Percentiles rank a stretch among this genome's conserved stretches.
phyloP scores from a whole-genome alignment of 1,284 basidiomycete genomes.

The Fereydounia khargensis region DNA sequence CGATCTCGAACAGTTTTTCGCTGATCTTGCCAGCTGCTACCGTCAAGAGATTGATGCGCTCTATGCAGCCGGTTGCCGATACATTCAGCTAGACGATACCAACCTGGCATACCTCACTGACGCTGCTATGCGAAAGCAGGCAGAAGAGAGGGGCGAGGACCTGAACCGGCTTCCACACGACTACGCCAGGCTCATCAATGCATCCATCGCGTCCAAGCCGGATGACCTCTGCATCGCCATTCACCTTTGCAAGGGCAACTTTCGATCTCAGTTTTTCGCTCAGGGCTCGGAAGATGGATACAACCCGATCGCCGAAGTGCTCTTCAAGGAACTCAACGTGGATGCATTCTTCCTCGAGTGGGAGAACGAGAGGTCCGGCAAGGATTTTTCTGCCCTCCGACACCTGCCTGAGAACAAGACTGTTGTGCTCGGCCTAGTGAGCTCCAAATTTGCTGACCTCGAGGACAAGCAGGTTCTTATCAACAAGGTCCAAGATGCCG shows the following conservation, averaged over 20 bases:
- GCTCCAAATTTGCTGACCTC: conserved; percentile 69
- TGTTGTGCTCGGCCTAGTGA: conserved; percentile 72
- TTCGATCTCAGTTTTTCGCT: conserved; percentile 59
- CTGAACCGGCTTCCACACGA: conserved; percentile 23
- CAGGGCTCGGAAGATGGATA: conserved; percentile 70
- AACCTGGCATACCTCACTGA: conserved; percentile 56
- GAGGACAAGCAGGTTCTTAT: conserved; percentile 67
- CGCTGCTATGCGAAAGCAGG: conserved; percentile 24
- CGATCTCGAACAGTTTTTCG: conserved; percentile 71
- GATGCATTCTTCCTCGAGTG: conserved; percentile 75
- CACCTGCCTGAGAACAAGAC: conserved; percentile 69
- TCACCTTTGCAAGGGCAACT: conserved; percentile 78
- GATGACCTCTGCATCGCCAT: conserved; percentile 69
- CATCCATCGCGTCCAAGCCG: conserved; percentile 65
- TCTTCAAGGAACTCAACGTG: conserved; percentile 74
- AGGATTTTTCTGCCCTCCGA: conserved; percentile 59
- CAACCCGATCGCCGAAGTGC: conserved; percentile 66
- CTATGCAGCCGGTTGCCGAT: conserved; percentile 71
- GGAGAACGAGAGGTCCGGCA: conserved; percentile 71
- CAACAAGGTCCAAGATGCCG: conserved; percentile 67
- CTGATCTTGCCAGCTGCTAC: conserved; percentile 70
- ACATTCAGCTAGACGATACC: conserved; percentile 67
- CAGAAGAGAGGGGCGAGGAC: conserved; percentile 28
- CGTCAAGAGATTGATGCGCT: conserved; percentile 70
- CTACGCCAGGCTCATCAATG: conserved; percentile 55